Evolutionary conservation across 208 protist species (phyloP), one percentile per base, ranked within the genome.

Genomic region (Cochliopodium minus): DNA sequence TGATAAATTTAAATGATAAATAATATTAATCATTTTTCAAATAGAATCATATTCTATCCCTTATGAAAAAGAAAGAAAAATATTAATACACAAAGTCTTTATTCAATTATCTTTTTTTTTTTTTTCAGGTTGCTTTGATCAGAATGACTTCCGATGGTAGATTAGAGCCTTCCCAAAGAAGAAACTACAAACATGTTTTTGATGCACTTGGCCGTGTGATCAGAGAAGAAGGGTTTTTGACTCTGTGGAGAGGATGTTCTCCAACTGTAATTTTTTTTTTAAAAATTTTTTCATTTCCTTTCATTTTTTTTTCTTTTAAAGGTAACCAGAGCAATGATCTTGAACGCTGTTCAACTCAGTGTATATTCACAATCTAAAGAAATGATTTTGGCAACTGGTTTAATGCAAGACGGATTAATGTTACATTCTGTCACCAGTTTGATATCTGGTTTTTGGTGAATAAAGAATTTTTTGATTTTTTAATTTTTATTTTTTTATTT

Each of bases 291-390:
- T n/a, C n/a, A n/a, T n/a, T n/a, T n/a, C n/a, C n/a, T n/a, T n/a
- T n/a, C n/a, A n/a, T n/a, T n/a, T n/a, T n/a, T n/a, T n/a, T n/a
- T n/a, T n/a, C n/a, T n/a, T n/a, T n/a, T n/a, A n/a, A n/a, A n/a
- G n/a, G n/a, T n/a, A n/a, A 20, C 20, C 2, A 54, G 49, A 39
- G 49, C 49, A 30, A 32, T 54, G 6, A 29, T 54, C 29, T 29
- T 54, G 5, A 54, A 54, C 28, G 49, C 49, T 29, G 49, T 32
- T 29, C 49, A 54, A 54, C 28, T 54, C 2, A 29, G n/a, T 29
- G 28, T 36, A 9, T 54, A 54, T 29, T 39, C 49, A 4, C 49
- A 54, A 54, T 15, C 49, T 1, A 54, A 54, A 28, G 32, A 54
- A 40, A 17, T 54, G 30, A 2, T 54, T 35, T 9, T 54, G 5